Conservation (phyloP, 2,329 filamentous ascomycete genomes). For the Cyanodermella asteris region DNA sequence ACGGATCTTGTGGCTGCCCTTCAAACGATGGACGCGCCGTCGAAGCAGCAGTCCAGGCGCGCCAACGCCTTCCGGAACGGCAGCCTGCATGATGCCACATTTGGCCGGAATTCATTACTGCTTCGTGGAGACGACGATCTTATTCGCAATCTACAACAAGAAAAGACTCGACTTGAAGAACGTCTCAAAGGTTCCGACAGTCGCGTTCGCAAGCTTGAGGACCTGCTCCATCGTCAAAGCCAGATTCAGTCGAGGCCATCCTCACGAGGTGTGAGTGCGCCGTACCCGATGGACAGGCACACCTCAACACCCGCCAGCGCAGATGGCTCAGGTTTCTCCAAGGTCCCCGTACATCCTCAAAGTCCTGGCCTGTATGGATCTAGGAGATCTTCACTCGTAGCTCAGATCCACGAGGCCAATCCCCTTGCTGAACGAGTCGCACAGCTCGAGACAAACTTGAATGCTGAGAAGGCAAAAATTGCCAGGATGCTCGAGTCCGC, state of each 20-base stretch:
- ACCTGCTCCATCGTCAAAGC: slow-evolving; percentile 67
- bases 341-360: slow-evolving; percentile 16
- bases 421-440: slow-evolving; percentile 38
- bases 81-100: slow-evolving; percentile 72
- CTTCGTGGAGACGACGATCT: slow-evolving; percentile 76
- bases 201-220: slow-evolving; percentile 74
- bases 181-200: slow-evolving; percentile 69
- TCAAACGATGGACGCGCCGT: slow-evolving; percentile 59
- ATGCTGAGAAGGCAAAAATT: slow-evolving; percentile 46
- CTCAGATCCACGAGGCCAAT: slow-evolving; percentile 37
- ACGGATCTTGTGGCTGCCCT: slow-evolving; percentile 56
- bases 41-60: slow-evolving; percentile 65
- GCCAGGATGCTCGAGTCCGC: slow-evolving; percentile 49
- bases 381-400: slow-evolving; percentile 36
- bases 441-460: slow-evolving; percentile 56
- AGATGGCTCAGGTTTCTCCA: slow-evolving; percentile 19
- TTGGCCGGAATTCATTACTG: slow-evolving; percentile 69
- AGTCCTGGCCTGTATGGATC: too few relatives aligned
- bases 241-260: slow-evolving; percentile 26
- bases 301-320: slow-evolving; percentile 7
- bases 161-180: slow-evolving; percentile 53
- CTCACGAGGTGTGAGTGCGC: slow-evolving; percentile 4
- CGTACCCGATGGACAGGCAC: slow-evolving; percentile 5
- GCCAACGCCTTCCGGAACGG: slow-evolving; percentile 92
- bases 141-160: slow-evolving; percentile 53